Evolutionary conservation across 2,329 filamentous ascomycete species (phyloP), one percentile per base, ranked within the genome.

Genomic region (Tolypocladium pustulatum): DNA sequence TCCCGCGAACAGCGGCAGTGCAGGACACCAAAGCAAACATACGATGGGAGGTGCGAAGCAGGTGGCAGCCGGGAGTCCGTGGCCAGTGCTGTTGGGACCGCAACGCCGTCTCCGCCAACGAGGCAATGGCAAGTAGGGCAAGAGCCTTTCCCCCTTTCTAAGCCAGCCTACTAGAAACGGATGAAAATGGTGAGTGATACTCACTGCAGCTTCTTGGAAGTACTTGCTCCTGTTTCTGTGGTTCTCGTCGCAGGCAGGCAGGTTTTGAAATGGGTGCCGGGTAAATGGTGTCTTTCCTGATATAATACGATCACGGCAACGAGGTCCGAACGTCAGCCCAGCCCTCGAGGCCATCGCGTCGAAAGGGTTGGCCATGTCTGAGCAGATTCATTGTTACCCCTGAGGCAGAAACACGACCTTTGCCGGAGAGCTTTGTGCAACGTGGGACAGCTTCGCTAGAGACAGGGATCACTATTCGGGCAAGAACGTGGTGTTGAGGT

Each of bases 1-100:
- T 53, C 30, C 30, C 12, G 20, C 30, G 17, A 15, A 22, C 20
- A 10, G 22, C 30, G 20, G 10, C 49, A 22, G 49, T 36, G 20
- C 49, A 22, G 49, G 20, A 4, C 12, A 12, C n/a, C n/a, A 9
- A 32, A 49, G 30, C 25, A 7, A 20, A n/a, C n/a, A 37, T 34
- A 8, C 13, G 36, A 30, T 30, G 57, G n/a, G n/a, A 46, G 38
- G 52, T 20, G 22, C n/a, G 38, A 49, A 36, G 57, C 57, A 59
- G 34, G 58, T 57, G 55, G 55, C 58, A 59, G 55, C 15, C 13
- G 46, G 51, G 38, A 38, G 58, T 49, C 58, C 37, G 58, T 59
- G 58, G 22, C 52, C 22, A 10, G 55, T 36, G 41, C 22, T 13
- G 34, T 25, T 25, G 30, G 22, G n/a, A n/a, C 25, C 40, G 55